Percentiles rank a stretch among this genome's conserved stretches.
These are phyloP conservation scores for Colletotrichum karsti DNA, from an alignment of 2,329 filamentous ascomycete species.

Conservation along the genomic window DNA sequence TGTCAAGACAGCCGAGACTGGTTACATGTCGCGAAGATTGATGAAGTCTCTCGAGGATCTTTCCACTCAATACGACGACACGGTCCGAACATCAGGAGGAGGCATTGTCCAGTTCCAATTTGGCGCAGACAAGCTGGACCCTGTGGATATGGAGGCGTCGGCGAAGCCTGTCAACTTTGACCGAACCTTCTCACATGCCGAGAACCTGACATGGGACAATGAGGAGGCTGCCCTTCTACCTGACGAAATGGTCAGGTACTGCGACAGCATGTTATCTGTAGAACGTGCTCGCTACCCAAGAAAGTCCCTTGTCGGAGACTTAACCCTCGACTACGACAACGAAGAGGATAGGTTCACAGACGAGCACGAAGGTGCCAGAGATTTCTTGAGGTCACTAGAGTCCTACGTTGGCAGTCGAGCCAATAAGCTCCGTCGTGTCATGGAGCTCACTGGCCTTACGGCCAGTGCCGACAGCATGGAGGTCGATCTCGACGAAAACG, in stretches of 20 bases:
- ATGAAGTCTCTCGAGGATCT: constrained; percentile 99
- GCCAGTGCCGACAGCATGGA: constrained; percentile 33
- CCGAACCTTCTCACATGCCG: constrained; percentile 85
- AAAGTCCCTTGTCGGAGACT: constrained; percentile 68
- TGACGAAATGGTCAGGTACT: constrained; percentile 75
- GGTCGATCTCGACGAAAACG: constrained; percentile 35
- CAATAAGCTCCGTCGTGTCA: constrained; percentile 55
- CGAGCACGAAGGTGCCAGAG: constrained; percentile 82
- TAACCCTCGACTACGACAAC: constrained; percentile 75
- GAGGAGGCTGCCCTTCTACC: constrained; percentile 77
- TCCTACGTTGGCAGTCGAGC: constrained; percentile 73
- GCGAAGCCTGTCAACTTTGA: constrained; percentile 93
- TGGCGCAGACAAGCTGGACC: constrained; percentile 93
- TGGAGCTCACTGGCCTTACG: constrained; percentile 25
- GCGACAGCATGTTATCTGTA: constrained; percentile 71
- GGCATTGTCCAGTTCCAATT: constrained; percentile 97
- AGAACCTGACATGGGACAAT: constrained; percentile 82
- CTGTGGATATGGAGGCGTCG: constrained; percentile 96
- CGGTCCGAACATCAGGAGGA: constrained; percentile 88
- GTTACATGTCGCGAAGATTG: constrained; percentile 96
- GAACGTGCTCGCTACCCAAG: constrained; percentile 73
- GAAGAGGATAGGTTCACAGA: constrained; percentile 74
- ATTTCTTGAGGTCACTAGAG: constrained; percentile 82
- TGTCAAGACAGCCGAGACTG: constrained; percentile 98
- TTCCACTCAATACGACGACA: constrained; percentile 92